Evolutionary conservation across 2,329 filamentous ascomycete genomes (phyloP).

Genomic region (Hypoxylon sp.): DNA sequence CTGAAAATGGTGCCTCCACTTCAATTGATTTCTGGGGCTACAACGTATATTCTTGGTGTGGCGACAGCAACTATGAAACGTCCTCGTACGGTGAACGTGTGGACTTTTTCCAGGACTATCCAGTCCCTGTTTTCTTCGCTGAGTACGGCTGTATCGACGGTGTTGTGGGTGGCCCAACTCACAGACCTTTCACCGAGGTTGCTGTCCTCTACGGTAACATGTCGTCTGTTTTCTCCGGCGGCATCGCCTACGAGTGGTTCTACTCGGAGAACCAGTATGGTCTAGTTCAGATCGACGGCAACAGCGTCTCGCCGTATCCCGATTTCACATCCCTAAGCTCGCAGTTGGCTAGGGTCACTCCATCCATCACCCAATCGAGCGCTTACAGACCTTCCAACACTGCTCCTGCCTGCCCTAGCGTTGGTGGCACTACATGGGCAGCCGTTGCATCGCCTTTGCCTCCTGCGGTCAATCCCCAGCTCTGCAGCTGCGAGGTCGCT

Average conservation of each 20-base stretch:
- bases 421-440: conserved; percentile 75
- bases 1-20: conserved; percentile 59
- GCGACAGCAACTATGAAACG: conserved; percentile 79
- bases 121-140: conserved; percentile 96
- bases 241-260: conserved; percentile 99
- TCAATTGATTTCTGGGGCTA: conserved; percentile 99
- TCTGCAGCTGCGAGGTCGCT: conserved; percentile 89
- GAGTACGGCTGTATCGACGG: conserved; percentile 94
- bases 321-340: conserved; percentile 83
- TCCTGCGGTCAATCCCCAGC: conserved; percentile 81
- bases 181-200: conserved; percentile 89
- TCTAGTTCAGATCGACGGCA: conserved; percentile 74
- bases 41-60: conserved; percentile 99
- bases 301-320: conserved; percentile 74
- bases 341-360: conserved; percentile 77
- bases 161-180: conserved; percentile 67
- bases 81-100: conserved; percentile 89
- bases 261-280: conserved; percentile 92
- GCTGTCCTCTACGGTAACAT: conserved; percentile 85
- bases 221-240: conserved; percentile 90
- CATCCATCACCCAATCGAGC: conserved; percentile 74
- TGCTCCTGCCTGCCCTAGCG: conserved; percentile 78
- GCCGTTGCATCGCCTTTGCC: conserved; percentile 78
- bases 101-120: conserved; percentile 88
- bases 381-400: conserved; percentile 83